Evolutionary conservation across 1,284 basidiomycete species (phyloP).

Genomic region (Paramarasmius palmivorus): DNA sequence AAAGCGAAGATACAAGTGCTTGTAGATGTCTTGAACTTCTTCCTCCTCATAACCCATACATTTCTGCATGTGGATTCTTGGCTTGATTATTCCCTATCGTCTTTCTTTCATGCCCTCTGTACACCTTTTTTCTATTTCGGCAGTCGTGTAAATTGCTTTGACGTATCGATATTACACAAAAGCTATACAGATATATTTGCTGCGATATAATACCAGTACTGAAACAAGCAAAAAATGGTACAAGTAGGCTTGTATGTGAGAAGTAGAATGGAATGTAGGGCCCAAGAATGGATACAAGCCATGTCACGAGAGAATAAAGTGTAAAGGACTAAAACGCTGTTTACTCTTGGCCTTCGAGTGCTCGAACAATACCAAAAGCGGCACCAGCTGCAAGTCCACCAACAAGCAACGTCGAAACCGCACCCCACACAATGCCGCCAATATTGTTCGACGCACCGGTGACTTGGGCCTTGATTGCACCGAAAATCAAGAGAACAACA

Average conservation of each 20-base stretch:
- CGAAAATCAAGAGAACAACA: slow-evolving; percentile 85
- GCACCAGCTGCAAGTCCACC: slow-evolving; percentile 90
- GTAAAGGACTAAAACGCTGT: background rate
- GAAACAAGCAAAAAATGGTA: no score
- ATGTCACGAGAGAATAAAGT: background rate
- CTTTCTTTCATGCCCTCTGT: no score
- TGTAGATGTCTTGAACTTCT: no score
- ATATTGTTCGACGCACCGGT: slow-evolving; percentile 62
- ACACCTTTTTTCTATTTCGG: background rate
- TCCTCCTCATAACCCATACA: no score
- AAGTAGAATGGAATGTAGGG: no score
- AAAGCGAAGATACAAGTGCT: background rate
- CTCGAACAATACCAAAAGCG: slow-evolving; percentile 83
- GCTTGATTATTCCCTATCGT: no score
- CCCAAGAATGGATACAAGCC: background rate
- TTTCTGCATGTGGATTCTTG: no score
- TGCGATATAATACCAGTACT: no score
- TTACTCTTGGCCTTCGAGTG: slow-evolving; percentile 50
- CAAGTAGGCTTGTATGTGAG: no score
- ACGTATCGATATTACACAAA: background rate
- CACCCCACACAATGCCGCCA: slow-evolving; percentile 66
- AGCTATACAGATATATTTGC: background rate
- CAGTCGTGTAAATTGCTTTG: background rate
- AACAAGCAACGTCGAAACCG: slow-evolving; percentile 85
- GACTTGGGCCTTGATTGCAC: slow-evolving; percentile 86